Evolutionary conservation across 495 filamentous ascomycete genomes (phyloP).

Genomic region (Schizothecium vesticola): DNA sequence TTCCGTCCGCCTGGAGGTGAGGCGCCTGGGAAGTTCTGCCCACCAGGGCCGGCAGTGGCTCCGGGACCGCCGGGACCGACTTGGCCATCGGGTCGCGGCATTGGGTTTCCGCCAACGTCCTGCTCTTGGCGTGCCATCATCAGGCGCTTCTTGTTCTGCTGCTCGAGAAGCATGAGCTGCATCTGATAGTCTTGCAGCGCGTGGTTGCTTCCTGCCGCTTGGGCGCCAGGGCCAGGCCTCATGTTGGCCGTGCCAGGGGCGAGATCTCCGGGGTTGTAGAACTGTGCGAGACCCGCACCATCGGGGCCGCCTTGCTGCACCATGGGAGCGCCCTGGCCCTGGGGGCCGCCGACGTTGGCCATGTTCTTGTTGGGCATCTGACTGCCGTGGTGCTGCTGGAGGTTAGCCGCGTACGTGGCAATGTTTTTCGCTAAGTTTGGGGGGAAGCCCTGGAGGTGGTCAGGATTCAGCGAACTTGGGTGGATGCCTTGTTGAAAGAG

Average conservation of each 20-base stretch:
- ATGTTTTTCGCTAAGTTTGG: constrained; percentile 66
- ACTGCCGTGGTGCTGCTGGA: constrained; percentile 73
- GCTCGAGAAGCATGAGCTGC: constrained; percentile 97
- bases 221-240: constrained; percentile 49
- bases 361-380: constrained; percentile 68
- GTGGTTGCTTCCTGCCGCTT: constrained; percentile 67
- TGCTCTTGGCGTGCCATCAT: constrained; percentile 98
- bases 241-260: constrained; percentile 45
- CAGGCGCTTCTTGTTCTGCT: constrained; percentile 95
- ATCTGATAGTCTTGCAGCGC: constrained; percentile 98
- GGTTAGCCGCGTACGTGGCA: constrained; percentile 77
- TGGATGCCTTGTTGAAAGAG: constrained; percentile 73
- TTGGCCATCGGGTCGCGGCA: constrained; percentile 51
- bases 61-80: constrained; percentile 51
- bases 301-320: constrained; percentile 63
- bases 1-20: constrained; percentile 77
- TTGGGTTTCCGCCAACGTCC: constrained; percentile 57
- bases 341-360: constrained; percentile 46
- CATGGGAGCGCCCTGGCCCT: constrained; percentile 72
- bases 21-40: constrained; percentile 56
- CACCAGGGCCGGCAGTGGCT: constrained; percentile 46
- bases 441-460: constrained; percentile 72
- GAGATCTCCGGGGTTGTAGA: constrained; percentile 55
- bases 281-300: constrained; percentile 56
- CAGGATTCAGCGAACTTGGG: constrained; percentile 63